phyloP scores from a whole-genome alignment of 2,329 filamentous ascomycete species.

The Xylogone sp. region DNA sequence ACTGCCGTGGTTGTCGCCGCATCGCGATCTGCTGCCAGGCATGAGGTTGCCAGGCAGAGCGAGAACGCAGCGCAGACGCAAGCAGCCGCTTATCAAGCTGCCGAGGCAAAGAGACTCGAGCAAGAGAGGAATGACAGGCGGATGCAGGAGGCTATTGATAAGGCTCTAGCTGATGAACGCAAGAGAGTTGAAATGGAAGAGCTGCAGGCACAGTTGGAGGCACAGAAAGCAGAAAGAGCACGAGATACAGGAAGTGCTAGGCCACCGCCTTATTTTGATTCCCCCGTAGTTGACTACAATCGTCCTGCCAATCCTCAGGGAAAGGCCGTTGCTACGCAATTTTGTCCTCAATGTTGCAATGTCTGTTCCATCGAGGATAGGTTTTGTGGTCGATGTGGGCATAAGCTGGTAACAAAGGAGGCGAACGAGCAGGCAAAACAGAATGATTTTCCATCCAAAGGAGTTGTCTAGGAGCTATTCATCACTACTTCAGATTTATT shows the following conservation, averaged over 20 bases:
- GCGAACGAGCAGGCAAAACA: too few species aligned
- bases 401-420: not conserved
- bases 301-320: not conserved
- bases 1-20: not conserved
- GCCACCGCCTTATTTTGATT: too few species aligned
- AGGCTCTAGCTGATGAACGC: conserved; percentile 1
- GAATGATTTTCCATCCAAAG: too few species aligned
- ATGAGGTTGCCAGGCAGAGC: not conserved
- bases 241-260: not conserved
- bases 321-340: not conserved
- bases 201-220: not conserved
- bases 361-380: not conserved
- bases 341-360: conserved; percentile 1
- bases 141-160: conserved; percentile 1
- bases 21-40: conserved; percentile 1
- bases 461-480: too few species aligned
- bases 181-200: not conserved
- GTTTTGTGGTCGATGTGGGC: not conserved
- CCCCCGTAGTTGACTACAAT: not conserved
- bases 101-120: not conserved
- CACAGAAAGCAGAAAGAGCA: not conserved
- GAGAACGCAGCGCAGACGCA: not conserved
- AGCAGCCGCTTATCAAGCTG: not conserved
- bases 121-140: conserved; percentile 1
- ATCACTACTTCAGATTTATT: too few species aligned